Conservation (phyloP, 2,329 filamentous ascomycete genomes). For the Phialemonium atrogriseum region DNA sequence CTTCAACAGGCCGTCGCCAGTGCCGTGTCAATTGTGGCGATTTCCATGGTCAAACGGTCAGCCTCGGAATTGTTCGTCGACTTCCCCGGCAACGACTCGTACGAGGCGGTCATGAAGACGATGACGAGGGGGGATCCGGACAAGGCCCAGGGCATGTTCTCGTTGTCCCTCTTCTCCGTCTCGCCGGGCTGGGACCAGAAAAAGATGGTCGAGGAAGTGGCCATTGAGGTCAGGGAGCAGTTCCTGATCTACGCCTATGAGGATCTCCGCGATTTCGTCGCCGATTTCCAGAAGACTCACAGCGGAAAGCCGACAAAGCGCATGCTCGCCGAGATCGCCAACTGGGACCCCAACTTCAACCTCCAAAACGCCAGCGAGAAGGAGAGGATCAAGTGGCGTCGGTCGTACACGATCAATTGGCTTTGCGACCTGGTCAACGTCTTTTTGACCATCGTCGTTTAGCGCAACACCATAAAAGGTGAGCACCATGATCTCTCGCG, state of each 20-base stretch:
- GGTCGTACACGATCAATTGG: slow-evolving; percentile 41
- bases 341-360: slow-evolving; percentile 34
- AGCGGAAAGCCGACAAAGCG: slow-evolving; percentile 36
- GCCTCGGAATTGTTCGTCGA: slow-evolving; percentile 31
- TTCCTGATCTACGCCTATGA: slow-evolving; percentile 32
- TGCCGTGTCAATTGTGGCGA: slow-evolving; percentile 29
- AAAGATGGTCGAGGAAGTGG: slow-evolving; percentile 11
- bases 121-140: slow-evolving; percentile 28
- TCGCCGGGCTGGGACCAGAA: slow-evolving; percentile 7
- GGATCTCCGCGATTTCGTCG: slow-evolving; percentile 34
- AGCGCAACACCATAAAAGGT: slow-evolving; percentile 25
- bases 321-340: slow-evolving; percentile 27
- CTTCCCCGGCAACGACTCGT: slow-evolving; percentile 36
- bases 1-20: slow-evolving; percentile 38
- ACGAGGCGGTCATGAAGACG: slow-evolving; percentile 27
- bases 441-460: slow-evolving; percentile 29
- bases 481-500: slow-evolving; percentile 23
- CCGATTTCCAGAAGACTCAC: slow-evolving; percentile 34
- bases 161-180: slow-evolving; percentile 8
- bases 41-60: slow-evolving; percentile 30
- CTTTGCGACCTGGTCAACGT: slow-evolving; percentile 42
- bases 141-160: slow-evolving; percentile 18
- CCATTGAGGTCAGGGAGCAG: slow-evolving; percentile 32
- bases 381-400: slow-evolving; percentile 35
- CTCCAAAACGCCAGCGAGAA: slow-evolving; percentile 26